Conservation (phyloP, 2,329 filamentous ascomycete genomes). For the Trichoderma sp. region DNA sequence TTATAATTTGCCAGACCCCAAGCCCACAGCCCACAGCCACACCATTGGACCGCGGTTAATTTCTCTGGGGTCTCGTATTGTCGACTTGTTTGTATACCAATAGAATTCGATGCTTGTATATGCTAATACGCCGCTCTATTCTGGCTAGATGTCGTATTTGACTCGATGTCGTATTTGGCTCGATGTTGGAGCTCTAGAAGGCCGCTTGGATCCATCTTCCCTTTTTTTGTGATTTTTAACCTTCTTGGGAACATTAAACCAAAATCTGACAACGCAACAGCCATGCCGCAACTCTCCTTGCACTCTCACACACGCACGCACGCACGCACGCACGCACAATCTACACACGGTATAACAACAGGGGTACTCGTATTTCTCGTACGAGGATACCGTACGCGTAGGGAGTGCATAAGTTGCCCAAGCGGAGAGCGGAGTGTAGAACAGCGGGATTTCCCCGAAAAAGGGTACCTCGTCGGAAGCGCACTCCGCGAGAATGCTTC, state of each 20-base stretch:
- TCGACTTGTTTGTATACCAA: not conserved
- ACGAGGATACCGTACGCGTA: not conserved
- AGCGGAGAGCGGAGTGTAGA: not conserved
- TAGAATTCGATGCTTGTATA: not conserved
- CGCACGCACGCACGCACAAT: not conserved
- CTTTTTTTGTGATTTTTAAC: not conserved
- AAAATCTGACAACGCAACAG: constrained; percentile 1
- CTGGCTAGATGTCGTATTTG: not conserved
- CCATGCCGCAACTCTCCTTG: not conserved
- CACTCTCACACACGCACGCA: not conserved
- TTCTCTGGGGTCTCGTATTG: not conserved
- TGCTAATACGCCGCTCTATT: not conserved
- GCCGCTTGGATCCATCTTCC: not conserved
- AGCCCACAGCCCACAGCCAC: not conserved
- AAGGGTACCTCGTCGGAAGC: not conserved
- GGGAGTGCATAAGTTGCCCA: not conserved
- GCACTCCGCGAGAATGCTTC: not conserved
- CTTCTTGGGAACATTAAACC: not conserved
- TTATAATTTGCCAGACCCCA: not conserved
- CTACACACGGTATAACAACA: not conserved
- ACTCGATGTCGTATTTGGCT: not conserved
- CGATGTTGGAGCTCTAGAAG: not conserved
- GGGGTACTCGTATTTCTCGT: not conserved
- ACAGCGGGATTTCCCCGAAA: not conserved
- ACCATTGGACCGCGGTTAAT: not conserved